Conservation (phyloP, 352 stramenopile species). For the Globisporangium viniferum region DNA sequence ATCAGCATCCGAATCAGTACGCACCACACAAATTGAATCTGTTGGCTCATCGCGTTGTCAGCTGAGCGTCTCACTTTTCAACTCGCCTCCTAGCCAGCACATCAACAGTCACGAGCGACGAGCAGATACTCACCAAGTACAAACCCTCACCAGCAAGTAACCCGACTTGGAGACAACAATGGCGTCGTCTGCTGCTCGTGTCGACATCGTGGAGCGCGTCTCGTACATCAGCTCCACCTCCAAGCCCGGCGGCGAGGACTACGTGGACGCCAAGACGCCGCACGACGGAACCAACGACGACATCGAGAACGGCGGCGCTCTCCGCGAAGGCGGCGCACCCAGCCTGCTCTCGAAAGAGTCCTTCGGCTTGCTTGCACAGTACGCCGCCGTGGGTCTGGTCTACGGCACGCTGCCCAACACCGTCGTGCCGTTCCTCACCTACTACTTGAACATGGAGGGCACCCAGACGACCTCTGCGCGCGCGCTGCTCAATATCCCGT, state of each 20-base stretch:
- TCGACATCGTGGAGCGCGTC: conserved; percentile 8
- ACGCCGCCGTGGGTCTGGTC: conserved; percentile 41
- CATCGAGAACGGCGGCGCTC: conserved; percentile 35
- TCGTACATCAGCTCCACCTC: conserved; percentile 6
- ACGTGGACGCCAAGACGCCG: conserved; percentile 2
- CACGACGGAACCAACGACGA: conserved; percentile 17
- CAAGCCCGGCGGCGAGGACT: conserved; percentile 1
- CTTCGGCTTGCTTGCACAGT: conserved; percentile 45
- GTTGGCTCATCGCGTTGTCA: too few relatives aligned
- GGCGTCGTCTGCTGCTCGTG: not conserved
- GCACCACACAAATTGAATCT: not conserved
- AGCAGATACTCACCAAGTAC: not conserved
- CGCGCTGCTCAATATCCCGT: conserved; percentile 38
- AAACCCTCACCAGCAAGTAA: not conserved
- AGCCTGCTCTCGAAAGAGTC: conserved; percentile 34
- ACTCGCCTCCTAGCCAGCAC: not conserved
- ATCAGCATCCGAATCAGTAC: not conserved
- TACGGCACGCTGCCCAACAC: conserved; percentile 39
- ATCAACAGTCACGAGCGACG: too few relatives aligned
- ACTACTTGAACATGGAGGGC: conserved; percentile 51
- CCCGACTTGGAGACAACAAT: not conserved
- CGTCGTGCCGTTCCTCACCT: conserved; percentile 42
- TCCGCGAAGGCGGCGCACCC: conserved; percentile 34
- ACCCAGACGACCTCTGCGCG: conserved; percentile 36
- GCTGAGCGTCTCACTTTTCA: not conserved